A percentile compares a stretch with the other conserved stretches of the same genome.
Conservation (phyloP, 2,329 filamentous ascomycete species). For the Paraconiothyrium sp. region DNA sequence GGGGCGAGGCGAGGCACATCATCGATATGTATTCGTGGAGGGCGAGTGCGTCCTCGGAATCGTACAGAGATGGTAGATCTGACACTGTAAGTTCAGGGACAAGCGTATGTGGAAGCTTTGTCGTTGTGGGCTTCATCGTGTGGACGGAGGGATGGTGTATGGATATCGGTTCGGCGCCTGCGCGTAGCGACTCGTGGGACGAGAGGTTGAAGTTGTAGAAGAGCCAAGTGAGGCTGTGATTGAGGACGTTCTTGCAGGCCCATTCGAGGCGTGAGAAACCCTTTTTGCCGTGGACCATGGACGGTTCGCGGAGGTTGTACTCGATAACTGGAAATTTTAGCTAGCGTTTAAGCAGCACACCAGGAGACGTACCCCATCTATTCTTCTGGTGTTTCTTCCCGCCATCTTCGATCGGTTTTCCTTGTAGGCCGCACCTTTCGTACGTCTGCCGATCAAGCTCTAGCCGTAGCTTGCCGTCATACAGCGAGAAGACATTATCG, state of each 20-base stretch:
- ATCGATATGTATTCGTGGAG: conserved; percentile 80
- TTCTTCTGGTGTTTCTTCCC: conserved; percentile 72
- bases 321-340: conserved; percentile 69
- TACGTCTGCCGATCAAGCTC: conserved; percentile 84
- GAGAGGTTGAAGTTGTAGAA: conserved; percentile 69
- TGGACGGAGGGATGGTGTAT: conserved; percentile 45
- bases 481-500: conserved; percentile 77
- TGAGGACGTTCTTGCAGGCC: conserved; percentile 81
- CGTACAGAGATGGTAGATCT: conserved; percentile 50
- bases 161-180: conserved; percentile 37
- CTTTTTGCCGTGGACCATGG: conserved; percentile 85
- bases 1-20: conserved; percentile 71
- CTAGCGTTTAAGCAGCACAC: background rate
- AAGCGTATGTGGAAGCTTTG: conserved; percentile 31
- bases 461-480: conserved; percentile 75
- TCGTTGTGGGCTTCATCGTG: conserved; percentile 33
- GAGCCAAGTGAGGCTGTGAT: conserved; percentile 75
- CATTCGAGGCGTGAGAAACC: conserved; percentile 81
- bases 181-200: conserved; percentile 32
- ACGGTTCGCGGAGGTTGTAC: conserved; percentile 74
- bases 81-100: conserved; percentile 40
- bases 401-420: conserved; percentile 68
- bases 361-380: conserved; percentile 71
- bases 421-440: conserved; percentile 82
- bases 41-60: conserved; percentile 71